Base-by-base conservation (phyloP, 805 yeast genomes). In the Wickerhamiella lipophila region DNA sequence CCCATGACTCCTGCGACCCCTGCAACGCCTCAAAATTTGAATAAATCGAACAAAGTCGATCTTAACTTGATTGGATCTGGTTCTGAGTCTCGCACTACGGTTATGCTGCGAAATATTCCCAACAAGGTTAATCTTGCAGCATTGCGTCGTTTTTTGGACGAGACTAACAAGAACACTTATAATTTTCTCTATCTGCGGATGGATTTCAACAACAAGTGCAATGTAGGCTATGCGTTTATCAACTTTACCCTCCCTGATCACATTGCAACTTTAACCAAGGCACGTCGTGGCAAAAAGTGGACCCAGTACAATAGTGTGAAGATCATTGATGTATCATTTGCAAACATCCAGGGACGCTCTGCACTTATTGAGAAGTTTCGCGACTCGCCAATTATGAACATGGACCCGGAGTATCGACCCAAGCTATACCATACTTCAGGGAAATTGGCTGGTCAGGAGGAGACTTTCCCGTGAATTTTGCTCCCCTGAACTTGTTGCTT, bases 201-300 rank as follows among this genome's bases (percentile, higher is more conserved):
- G 53, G 79, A 75, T 57, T 75, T 73, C 57, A 66, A 63, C 47
- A 75, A 71, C 55, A 68, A 66, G 49, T 73, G 78, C 65, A 75
- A 75, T 51, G 78, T 74, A 26, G 79, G 79, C 5, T 74, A 74
- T 60, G 79, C 78, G 3, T 74, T 74, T 56, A 68, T 74, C 29
- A 70, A 75, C 7, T 74, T 74, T 54, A 68, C 64, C 18, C 57
- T 64, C 25, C 72, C 78, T 6, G 60, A 61, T 46, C 65, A 68
- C 40, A 72, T 75, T 25, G 65, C 71, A 34, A 61, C 64, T 8
- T 72, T 75, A 55, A 75, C 74, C 42, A 57, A 61, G 35, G 69
- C 67, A 2, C 61, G 77, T 23, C 66, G 68, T 3, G 77, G 77
- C 4, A 69, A 69, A 46, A 69, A 64, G 54, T 75, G 79, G 72